Conservation (phyloP, 805 yeast genomes). For the Nakazawaea ernobii region DNA sequence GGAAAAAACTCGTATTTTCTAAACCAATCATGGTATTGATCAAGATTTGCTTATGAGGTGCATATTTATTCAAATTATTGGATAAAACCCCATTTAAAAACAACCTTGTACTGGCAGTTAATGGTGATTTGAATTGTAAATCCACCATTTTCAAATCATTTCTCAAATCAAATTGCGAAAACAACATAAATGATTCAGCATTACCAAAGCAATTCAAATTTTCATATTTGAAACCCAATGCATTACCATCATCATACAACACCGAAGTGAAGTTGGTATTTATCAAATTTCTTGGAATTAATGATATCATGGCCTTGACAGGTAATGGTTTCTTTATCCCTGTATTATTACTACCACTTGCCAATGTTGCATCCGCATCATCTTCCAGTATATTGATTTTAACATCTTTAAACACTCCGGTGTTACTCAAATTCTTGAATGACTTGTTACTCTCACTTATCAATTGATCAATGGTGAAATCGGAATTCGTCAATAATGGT, state of each 20-base stretch:
- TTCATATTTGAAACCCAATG: slow-evolving; percentile 27
- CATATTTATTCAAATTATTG: slow-evolving; percentile 43
- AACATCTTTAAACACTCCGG: slow-evolving; percentile 23
- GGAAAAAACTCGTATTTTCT: slow-evolving; percentile 27
- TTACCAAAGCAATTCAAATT: slow-evolving; percentile 57
- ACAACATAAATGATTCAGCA: slow-evolving; percentile 55
- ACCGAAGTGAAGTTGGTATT: slow-evolving; percentile 28
- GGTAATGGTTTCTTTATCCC: slow-evolving; percentile 24
- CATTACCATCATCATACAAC: slow-evolving; percentile 28
- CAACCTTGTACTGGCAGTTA: slow-evolving; percentile 39
- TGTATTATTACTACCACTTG: not conserved
- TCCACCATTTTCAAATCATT: slow-evolving; percentile 44
- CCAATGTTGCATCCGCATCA: slow-evolving; percentile 6
- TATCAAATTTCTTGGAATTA: slow-evolving; percentile 26
- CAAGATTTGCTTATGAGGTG: slow-evolving; percentile 46
- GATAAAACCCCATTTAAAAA: slow-evolving; percentile 43
- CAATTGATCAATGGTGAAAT: slow-evolving; percentile 38
- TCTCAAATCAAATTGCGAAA: slow-evolving; percentile 38
- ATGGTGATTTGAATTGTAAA: slow-evolving; percentile 39
- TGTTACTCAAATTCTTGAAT: slow-evolving; percentile 18
- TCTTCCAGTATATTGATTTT: slow-evolving; percentile 17
- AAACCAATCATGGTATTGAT: slow-evolving; percentile 49
- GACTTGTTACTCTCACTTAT: slow-evolving; percentile 19
- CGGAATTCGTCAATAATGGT: slow-evolving; percentile 33
- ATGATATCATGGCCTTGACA: slow-evolving; percentile 25